Evolutionary conservation across 805 yeast genomes (phyloP), one percentile per base, ranked within the genome.

Genomic region (Monosporozyma yasuniensis): DNA sequence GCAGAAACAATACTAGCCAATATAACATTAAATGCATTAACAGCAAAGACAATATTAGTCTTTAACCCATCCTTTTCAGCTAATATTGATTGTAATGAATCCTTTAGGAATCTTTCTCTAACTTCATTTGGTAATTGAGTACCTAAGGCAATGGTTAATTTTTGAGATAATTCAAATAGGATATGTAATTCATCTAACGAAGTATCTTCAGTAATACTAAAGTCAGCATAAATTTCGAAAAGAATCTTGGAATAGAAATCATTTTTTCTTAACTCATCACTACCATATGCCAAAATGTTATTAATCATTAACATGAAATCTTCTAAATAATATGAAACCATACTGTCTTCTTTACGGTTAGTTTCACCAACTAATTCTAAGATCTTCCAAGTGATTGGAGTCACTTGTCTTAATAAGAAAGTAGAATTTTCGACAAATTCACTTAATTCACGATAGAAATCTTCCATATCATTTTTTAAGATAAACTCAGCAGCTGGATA

Each of bases 371-470:
- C 71, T 65, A 86, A 66, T 47, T 74, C 79, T 56, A 88, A 81
- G 44, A 83, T 67, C 49, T 73, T 73, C 96, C 97, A 91, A 73
- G 89, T 80, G 30, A 73, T 67, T 6, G 86, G 84, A 2, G 88
- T 78, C 18, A 85, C 78, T 16, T 65, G 58, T 63, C 85, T 75
- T 8, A 80, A 67, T 50, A 81, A 64, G 63, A 83, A 79, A 19
- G 87, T 78, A 53, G 81, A 78, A 56, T 80, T 81, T 48, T 82
- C 83, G 46, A 87, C 79, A 60, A 93, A 72, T 53, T 87, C 95
- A 63, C 88, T 78, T 42, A 80, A 73, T 63, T 88, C 96, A 38
- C 84, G 76, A 56, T 83, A 77, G 61, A 86, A 87, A 58, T 87
- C 91, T 47, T 80, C 81, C 57, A 87, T 65, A 38, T 78, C 78